phyloP scores from a whole-genome alignment of 495 filamentous ascomycete species.

The Penicillium alfredii region DNA sequence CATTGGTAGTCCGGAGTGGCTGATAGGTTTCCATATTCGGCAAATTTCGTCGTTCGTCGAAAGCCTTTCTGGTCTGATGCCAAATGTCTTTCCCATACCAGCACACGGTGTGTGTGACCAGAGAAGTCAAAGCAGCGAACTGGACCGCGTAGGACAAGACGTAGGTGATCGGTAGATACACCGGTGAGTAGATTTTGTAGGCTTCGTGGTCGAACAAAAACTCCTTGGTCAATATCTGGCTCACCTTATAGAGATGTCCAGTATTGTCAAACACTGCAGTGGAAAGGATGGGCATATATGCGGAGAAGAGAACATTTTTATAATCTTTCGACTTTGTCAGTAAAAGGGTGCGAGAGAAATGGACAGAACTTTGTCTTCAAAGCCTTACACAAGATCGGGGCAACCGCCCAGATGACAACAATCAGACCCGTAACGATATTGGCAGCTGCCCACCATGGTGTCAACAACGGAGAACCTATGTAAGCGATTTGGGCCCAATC shows the following conservation, averaged over 20 bases:
- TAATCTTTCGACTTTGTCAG: constrained; percentile 46
- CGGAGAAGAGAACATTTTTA: constrained; percentile 65
- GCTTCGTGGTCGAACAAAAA: constrained; percentile 69
- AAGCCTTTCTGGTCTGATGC: constrained; percentile 24
- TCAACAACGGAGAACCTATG: constrained; percentile 76
- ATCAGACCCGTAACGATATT: constrained; percentile 79
- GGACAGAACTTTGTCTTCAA: constrained; percentile 4
- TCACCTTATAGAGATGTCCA: constrained; percentile 71
- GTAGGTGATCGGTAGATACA: constrained; percentile 80
- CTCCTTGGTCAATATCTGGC: constrained; percentile 64
- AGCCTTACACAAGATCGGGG: constrained; percentile 57
- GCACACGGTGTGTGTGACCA: constrained; percentile 25
- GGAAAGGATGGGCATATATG: constrained; percentile 72
- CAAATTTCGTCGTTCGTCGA: constrained; percentile 18
- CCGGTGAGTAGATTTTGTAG: constrained; percentile 70
- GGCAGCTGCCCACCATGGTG: constrained; percentile 83
- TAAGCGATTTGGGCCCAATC: constrained; percentile 92
- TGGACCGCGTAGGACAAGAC: constrained; percentile 76
- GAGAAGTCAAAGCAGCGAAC: constrained; percentile 70
- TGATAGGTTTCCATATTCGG: constrained; percentile 21
- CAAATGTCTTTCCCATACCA: constrained; percentile 28
- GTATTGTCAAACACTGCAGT: constrained; percentile 75
- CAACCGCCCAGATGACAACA: constrained; percentile 75
- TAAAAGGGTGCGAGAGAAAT: not conserved
- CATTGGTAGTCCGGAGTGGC: constrained; percentile 11